phyloP scores from a whole-genome alignment of 106 monocot genomes.

The Alisma plantagoaquatica region DNA sequence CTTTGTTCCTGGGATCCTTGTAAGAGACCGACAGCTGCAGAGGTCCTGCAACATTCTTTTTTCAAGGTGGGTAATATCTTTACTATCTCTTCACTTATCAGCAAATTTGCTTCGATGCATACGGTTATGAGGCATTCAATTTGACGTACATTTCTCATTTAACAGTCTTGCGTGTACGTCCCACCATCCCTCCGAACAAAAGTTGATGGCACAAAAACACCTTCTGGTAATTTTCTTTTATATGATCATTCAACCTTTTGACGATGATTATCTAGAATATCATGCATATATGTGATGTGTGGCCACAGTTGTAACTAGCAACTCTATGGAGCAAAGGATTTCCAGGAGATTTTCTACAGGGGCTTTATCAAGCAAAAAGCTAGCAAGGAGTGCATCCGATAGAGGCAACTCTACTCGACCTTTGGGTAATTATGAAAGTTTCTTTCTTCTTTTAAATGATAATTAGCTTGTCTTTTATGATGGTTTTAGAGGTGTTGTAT shows the following conservation, averaged over 20 bases:
- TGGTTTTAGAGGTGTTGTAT: too few species aligned
- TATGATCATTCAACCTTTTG: neutral
- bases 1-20: slow-evolving; percentile 48
- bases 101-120: neutral
- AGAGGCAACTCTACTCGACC: too few species aligned
- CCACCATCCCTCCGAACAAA: slow-evolving; percentile 40
- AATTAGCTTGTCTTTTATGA: too few species aligned
- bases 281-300: neutral
- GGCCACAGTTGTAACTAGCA: slow-evolving; percentile 24
- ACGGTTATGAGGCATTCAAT: neutral
- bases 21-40: slow-evolving; percentile 33
- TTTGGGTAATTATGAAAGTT: too few species aligned
- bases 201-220: slow-evolving; percentile 24
- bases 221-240: slow-evolving; percentile 26
- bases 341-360: slow-evolving; percentile 47
- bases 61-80: slow-evolving; percentile 14
- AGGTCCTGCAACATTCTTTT: slow-evolving; percentile 37
- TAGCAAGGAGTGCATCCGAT: too few species aligned
- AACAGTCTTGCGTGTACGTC: slow-evolving; percentile 35
- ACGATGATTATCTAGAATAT: neutral
- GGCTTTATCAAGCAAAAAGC: slow-evolving; percentile 22
- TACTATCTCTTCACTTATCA: neutral
- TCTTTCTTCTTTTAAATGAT: too few species aligned
- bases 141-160: neutral
- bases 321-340: slow-evolving; percentile 18